These are phyloP conservation scores for Moringa oleifera DNA, from an alignment of 345 rosid genomes.

Conservation along the genomic window DNA sequence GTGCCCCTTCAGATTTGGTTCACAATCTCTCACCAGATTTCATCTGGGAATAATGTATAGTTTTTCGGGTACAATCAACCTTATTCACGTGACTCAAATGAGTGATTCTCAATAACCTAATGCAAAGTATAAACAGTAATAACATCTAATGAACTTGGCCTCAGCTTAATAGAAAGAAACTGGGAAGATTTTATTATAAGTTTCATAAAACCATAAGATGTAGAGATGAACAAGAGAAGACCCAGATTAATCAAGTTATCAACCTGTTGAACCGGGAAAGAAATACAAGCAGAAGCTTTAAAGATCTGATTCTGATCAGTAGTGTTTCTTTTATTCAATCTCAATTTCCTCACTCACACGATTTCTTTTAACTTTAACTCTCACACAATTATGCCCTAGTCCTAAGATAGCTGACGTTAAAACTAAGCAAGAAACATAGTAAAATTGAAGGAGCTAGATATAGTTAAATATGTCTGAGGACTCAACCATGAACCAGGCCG, in stretches of 20 bases:
- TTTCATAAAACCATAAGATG: slow-evolving; percentile 9
- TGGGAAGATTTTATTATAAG: slow-evolving; percentile 2
- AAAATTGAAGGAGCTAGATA: slow-evolving; percentile 1
- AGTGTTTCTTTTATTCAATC: not conserved
- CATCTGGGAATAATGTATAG: no score
- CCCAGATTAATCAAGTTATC: slow-evolving; percentile 18
- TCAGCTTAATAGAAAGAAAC: slow-evolving; percentile 7
- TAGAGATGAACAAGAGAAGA: slow-evolving; percentile 20
- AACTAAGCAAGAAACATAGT: not conserved
- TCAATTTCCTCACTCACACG: not conserved
- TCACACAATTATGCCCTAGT: no score
- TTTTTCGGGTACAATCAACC: no score
- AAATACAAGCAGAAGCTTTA: slow-evolving; percentile 13
- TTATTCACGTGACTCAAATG: slow-evolving; percentile 17
- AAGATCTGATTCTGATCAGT: slow-evolving; percentile 6
- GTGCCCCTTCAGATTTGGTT: no score
- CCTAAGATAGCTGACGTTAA: no score
- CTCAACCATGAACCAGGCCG: slow-evolving; percentile 69
- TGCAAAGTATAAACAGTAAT: no score
- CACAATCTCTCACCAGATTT: no score
- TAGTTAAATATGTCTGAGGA: not conserved
- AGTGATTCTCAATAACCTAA: no score
- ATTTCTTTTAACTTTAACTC: no score
- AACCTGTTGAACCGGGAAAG: slow-evolving; percentile 16
- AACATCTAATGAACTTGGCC: no score